Evolutionary conservation across 495 filamentous ascomycete species (phyloP), one percentile per base, ranked within the genome.

Genomic region (Penicillium riverlandense): DNA sequence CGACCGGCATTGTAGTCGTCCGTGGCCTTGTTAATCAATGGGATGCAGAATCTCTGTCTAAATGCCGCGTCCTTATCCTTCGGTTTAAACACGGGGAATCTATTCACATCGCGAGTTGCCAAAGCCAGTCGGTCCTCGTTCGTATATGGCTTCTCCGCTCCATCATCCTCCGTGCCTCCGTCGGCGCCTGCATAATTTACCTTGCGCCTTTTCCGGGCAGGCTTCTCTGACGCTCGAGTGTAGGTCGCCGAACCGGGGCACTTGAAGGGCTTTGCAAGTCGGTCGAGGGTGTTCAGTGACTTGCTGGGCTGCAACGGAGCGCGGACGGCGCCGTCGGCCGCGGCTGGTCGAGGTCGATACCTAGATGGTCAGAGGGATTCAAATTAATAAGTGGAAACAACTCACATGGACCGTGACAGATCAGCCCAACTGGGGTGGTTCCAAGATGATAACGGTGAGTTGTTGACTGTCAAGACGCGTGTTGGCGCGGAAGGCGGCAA

Each of bases 141-240:
- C 36, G 86, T 86, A 63, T 88, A 96, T 34, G 85, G 77, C 53
- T 87, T 90, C 54, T 94, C 88, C 13, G 69, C 75, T 27, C 79
- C 76, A 48, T 86, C 76, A 47, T 86, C 84, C 11, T 74, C 76
- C 29, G 70, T 72, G 33, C 50, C 61, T 31, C 79, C 87, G 61
- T 90, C 91, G 13, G 88, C 86, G 36, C 83, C 86, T 32, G 78
- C 77, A 66, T 99, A 99, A 55, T 88, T 88, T 38, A 99, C 78
- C 71, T 88, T 97, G 43, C 89, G 76, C 51, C 82, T 74, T 63
- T 99, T 99, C 32, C 92, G 76, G 11, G 82, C 70, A 2, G 94
- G 94, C 34, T 94, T 85, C 8, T 87, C 86, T 1, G 85, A 85
- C n/a, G 75, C 66, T 29, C 87, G 77, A 22, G 75, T 80, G 0